These are phyloP conservation scores for Verbascum thapsus DNA, from an alignment of 257 asterid species.

Conservation along the genomic window DNA sequence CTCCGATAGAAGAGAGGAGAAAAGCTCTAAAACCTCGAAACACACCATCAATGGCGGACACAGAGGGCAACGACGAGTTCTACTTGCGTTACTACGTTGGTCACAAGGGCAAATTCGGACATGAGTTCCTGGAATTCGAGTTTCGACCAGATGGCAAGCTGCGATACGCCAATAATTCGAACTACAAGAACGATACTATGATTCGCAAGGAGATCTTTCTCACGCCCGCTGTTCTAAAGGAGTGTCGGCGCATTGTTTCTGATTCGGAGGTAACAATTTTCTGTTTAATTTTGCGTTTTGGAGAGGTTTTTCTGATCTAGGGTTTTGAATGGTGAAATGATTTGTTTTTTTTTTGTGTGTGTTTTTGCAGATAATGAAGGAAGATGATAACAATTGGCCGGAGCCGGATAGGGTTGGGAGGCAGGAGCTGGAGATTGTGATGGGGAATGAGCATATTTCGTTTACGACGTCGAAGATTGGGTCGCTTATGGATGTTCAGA, in stretches of 20 bases:
- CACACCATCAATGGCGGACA: constrained; percentile 54
- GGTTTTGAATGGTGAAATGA: constrained; percentile 30
- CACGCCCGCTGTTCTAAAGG: constrained; percentile 87
- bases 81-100: constrained; percentile 95
- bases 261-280: constrained; percentile 69
- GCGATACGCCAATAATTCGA: constrained; percentile 92
- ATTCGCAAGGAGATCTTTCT: constrained; percentile 93
- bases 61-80: constrained; percentile 62
- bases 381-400: constrained; percentile 97
- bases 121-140: constrained; percentile 91
- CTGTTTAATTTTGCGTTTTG: too few species aligned
- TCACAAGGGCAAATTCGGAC: constrained; percentile 95
- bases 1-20: not conserved
- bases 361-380: constrained; percentile 80
- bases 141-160: constrained; percentile 95
- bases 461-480: constrained; percentile 99
- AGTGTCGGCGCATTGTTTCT: constrained; percentile 92
- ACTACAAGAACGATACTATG: constrained; percentile 98
- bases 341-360: too few species aligned
- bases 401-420: constrained; percentile 99
- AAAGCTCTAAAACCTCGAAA: constrained; percentile 1
- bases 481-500: constrained; percentile 92
- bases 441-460: constrained; percentile 97
- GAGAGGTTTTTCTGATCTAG: constrained; percentile 9
- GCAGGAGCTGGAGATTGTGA: constrained; percentile 98